Conservation (phyloP, 164 flowering plant species). For the Dillenia suffruticosa region DNA sequence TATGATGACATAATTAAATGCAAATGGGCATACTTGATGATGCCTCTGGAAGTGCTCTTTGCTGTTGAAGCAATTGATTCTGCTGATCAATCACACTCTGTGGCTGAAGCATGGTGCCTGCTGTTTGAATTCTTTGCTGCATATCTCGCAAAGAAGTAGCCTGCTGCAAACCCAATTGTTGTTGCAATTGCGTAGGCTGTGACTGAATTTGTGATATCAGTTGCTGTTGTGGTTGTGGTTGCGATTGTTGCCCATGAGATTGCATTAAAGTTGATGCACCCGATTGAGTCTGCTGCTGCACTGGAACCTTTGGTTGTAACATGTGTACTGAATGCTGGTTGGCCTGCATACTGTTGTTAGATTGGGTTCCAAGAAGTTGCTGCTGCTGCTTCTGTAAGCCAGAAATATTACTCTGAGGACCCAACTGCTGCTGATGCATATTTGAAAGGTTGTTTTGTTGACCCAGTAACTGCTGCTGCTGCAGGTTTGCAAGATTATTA, state of each 20-base stretch:
- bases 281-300: conserved; percentile 37
- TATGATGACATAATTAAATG: neutral
- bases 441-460: conserved; percentile 16
- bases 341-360: conserved; percentile 31
- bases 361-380: conserved; percentile 52
- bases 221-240: conserved; percentile 34
- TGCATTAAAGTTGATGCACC: conserved; percentile 25
- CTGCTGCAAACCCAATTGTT: conserved; percentile 8
- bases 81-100: conserved; percentile 13
- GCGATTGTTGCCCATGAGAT: conserved; percentile 62
- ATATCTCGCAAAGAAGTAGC: conserved; percentile 5
- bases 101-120: conserved; percentile 12
- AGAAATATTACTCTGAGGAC: conserved; percentile 47
- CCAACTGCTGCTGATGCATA: conserved; percentile 68
- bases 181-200: conserved; percentile 15
- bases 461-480: too few species aligned
- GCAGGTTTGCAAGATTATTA: too few species aligned
- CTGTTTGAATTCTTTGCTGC: conserved; percentile 10
- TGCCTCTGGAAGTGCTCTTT: conserved; percentile 9
- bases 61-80: conserved; percentile 14
- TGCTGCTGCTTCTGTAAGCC: conserved; percentile 50
- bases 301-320: conserved; percentile 38
- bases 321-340: conserved; percentile 5
- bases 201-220: conserved; percentile 9
- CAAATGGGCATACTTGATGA: conserved; percentile 15